These are phyloP conservation scores for Prunus campanulata DNA, from an alignment of 306 rosid species.

Conservation along the genomic window DNA sequence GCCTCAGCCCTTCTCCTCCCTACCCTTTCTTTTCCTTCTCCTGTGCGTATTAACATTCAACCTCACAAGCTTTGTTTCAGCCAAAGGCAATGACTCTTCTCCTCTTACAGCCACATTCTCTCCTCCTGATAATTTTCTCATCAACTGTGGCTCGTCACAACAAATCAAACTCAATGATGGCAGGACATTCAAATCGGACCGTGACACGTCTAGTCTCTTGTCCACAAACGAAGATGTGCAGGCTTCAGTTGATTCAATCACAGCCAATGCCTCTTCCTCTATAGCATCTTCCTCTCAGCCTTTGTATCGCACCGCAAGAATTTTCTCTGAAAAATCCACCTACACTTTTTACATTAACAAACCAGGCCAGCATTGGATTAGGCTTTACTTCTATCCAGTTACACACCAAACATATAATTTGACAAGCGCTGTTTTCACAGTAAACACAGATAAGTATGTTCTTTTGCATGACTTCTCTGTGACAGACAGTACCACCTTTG, in stretches of 20 bases:
- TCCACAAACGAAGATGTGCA: constrained; percentile 53
- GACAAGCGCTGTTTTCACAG: constrained; percentile 47
- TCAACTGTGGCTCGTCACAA: constrained; percentile 63
- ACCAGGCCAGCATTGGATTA: constrained; percentile 61
- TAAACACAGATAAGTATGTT: constrained; percentile 45
- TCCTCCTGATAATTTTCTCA: constrained; percentile 60
- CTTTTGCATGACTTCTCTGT: constrained; percentile 60
- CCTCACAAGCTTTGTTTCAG: constrained; percentile 12
- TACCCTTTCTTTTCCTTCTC: constrained; percentile 10
- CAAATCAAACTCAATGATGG: constrained; percentile 50
- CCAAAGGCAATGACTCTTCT: background rate
- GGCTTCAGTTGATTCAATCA: constrained; percentile 36
- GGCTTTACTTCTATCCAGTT: constrained; percentile 78
- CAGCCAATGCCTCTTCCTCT: constrained; percentile 24
- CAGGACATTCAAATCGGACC: constrained; percentile 74
- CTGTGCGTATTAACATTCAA: constrained; percentile 4
- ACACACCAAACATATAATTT: constrained; percentile 48
- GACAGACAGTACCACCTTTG: constrained; percentile 23
- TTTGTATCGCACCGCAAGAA: constrained; percentile 46
- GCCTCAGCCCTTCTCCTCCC: constrained; percentile 28
- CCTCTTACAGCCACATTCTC: constrained; percentile 22
- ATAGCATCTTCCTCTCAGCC: constrained; percentile 42
- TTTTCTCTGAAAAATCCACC: constrained; percentile 51
- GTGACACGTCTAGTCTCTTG: constrained; percentile 52
- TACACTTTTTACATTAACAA: constrained; percentile 60